These are phyloP conservation scores for Chytriomyces hyalinus DNA, from an alignment of 192 early-diverging fungal species.

Conservation along the genomic window DNA sequence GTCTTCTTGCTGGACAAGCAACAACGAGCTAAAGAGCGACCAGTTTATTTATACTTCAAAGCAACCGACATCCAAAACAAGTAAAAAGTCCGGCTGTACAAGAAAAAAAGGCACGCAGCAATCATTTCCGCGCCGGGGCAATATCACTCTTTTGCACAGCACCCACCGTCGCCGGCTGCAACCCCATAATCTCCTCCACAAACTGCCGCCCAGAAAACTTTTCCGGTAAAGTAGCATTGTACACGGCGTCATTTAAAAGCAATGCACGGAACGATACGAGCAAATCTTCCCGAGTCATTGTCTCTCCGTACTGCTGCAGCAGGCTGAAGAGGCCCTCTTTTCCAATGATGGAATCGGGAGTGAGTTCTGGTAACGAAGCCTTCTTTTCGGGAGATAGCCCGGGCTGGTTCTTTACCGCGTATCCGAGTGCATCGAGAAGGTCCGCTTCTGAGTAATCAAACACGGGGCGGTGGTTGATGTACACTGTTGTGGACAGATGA, in stretches of 20 bases:
- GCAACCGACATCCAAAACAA: no score
- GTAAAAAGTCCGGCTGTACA: no score
- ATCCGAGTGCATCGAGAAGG: constrained; percentile 47
- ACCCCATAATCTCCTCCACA: constrained; percentile 52
- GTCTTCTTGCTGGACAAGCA: no score
- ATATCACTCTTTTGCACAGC: not conserved
- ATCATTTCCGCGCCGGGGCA: no score
- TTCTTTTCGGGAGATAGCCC: constrained; percentile 26
- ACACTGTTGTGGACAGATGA: constrained; percentile 43
- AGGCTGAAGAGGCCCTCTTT: constrained; percentile 51
- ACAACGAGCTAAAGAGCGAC: no score
- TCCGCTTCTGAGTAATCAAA: constrained; percentile 46
- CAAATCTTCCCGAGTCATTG: constrained; percentile 49
- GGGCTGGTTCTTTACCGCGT: constrained; percentile 47
- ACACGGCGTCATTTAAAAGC: constrained; percentile 43
- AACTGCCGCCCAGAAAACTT: constrained; percentile 50
- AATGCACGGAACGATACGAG: constrained; percentile 45
- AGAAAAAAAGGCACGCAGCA: no score
- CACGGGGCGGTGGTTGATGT: constrained; percentile 62
- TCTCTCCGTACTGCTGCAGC: constrained; percentile 64
- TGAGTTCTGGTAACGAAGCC: constrained; percentile 25
- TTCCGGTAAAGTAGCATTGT: constrained; percentile 49
- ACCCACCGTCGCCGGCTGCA: constrained; percentile 32
- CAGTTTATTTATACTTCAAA: no score
- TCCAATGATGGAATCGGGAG: constrained; percentile 14